Evolutionary conservation across 2,329 filamentous ascomycete genomes (phyloP).

Genomic region (Pestalotiopsis sp.): DNA sequence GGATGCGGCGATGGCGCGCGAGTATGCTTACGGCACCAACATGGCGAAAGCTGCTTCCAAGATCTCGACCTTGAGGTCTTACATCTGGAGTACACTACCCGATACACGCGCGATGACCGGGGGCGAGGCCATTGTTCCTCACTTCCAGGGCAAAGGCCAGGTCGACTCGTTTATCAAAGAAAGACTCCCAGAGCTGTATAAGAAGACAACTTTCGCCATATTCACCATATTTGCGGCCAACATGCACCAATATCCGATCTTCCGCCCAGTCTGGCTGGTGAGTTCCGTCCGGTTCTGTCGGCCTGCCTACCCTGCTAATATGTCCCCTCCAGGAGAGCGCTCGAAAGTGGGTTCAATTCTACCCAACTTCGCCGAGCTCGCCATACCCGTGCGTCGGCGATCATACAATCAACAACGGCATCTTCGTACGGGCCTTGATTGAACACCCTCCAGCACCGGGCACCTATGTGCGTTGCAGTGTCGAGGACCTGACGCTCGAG

Average conservation of each 20-base stretch:
- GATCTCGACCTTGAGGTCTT: conserved; percentile 6
- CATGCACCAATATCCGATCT: not conserved
- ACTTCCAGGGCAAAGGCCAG: conserved; percentile 14
- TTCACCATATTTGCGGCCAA: not conserved
- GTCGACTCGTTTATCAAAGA: conserved; percentile 11
- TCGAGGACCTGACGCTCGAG: not conserved
- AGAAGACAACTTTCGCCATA: conserved; percentile 13
- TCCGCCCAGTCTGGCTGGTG: not conserved
- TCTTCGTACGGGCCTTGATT: not conserved
- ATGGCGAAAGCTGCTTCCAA: conserved; percentile 5
- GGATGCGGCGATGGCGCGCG: conserved; percentile 4
- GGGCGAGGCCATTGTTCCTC: conserved; percentile 6
- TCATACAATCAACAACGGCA: not conserved
- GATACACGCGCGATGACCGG: conserved; percentile 11
- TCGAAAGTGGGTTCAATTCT: not conserved
- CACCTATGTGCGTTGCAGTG: not conserved
- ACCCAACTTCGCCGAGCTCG: not conserved
- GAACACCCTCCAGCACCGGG: not conserved
- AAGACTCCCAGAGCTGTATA: not conserved
- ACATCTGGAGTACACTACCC: conserved; percentile 14
- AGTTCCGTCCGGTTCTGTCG: not conserved
- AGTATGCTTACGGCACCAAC: conserved; percentile 10
- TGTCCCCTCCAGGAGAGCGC: not conserved
- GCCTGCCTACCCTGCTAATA: not conserved
- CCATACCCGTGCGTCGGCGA: not conserved